phyloP scores from a whole-genome alignment of 108 stramenopile species.

The Skeletonema costatum region DNA sequence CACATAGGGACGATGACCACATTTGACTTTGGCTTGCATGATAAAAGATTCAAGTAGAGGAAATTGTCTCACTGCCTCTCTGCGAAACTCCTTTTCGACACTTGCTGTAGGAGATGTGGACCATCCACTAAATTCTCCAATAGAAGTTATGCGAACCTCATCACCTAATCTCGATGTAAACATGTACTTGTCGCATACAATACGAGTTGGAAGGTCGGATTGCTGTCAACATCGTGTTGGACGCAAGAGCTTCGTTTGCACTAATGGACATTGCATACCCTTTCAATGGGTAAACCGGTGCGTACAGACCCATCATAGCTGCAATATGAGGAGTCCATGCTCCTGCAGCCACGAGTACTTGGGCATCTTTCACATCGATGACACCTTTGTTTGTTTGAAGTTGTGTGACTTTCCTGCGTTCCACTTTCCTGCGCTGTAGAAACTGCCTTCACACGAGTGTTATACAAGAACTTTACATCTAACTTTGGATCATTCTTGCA shows the following conservation, averaged over 20 bases:
- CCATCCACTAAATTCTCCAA: constrained; percentile 52
- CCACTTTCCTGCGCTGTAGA: not conserved
- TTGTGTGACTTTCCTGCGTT: constrained; percentile 14
- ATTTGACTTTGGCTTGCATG: constrained; percentile 13
- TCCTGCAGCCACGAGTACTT: constrained; percentile 44
- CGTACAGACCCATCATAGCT: constrained; percentile 38
- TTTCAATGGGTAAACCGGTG: constrained; percentile 50
- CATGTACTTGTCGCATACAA: constrained; percentile 46
- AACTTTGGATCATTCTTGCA: constrained; percentile 16
- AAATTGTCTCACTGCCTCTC: constrained; percentile 34
- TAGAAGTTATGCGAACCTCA: constrained; percentile 42
- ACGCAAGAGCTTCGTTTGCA: constrained; percentile 23
- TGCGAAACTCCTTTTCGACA: constrained; percentile 36
- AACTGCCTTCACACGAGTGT: constrained; percentile 12
- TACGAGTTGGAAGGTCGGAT: constrained; percentile 32
- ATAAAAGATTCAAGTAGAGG: constrained; percentile 25
- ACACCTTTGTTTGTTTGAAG: constrained; percentile 29
- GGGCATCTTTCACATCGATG: constrained; percentile 12
- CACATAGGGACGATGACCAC: constrained; percentile 42
- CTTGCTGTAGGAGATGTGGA: constrained; percentile 27
- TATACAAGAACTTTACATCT: constrained; percentile 31
- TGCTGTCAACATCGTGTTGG: constrained; percentile 5
- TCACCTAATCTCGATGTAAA: constrained; percentile 43
- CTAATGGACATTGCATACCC: constrained; percentile 43
- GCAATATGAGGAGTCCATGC: constrained; percentile 37